These are phyloP conservation scores for Claviceps digitariae DNA, from an alignment of 2,329 filamentous ascomycete species.

Conservation along the genomic window DNA sequence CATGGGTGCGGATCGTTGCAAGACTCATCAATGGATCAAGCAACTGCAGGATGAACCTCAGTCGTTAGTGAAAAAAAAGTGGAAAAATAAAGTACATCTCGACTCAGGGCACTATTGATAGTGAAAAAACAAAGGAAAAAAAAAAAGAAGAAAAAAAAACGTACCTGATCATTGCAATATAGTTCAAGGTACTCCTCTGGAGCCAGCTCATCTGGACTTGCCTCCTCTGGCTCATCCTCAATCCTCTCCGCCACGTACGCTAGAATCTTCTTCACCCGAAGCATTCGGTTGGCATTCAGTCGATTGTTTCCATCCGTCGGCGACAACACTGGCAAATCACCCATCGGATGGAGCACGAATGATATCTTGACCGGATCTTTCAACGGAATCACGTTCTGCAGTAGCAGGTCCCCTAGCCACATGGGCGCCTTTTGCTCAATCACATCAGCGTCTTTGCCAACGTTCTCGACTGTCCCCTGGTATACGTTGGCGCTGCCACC, in stretches of 20 bases:
- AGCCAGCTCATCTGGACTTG: conserved; percentile 46
- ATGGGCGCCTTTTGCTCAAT: conserved; percentile 79
- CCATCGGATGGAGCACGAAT: conserved; percentile 74
- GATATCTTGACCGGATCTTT: conserved; percentile 97
- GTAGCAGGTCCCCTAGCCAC: conserved; percentile 82
- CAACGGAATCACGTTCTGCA: conserved; percentile 65
- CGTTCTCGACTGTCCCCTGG: conserved; percentile 68
- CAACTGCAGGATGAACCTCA: conserved; percentile 26
- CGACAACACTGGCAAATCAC: conserved; percentile 60
- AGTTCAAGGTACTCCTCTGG: conserved; percentile 92
- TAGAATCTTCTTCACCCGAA: conserved; percentile 87
- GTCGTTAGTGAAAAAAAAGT: not conserved
- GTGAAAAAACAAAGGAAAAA: not conserved
- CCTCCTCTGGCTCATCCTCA: conserved; percentile 51
- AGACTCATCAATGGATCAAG: conserved; percentile 78
- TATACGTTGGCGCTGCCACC: conserved; percentile 75
- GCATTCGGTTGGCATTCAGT: conserved; percentile 92
- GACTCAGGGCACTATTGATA: too few species aligned
- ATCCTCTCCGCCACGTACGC: conserved; percentile 87
- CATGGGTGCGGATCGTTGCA: conserved; percentile 78
- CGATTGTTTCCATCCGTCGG: conserved; percentile 72
- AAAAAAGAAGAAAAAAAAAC: conserved; percentile 16
- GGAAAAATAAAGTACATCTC: not conserved
- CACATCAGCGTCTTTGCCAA: conserved; percentile 64
- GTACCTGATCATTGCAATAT: conserved; percentile 84